Percentiles rank a stretch among this genome's conserved stretches.
phyloP scores from a whole-genome alignment of 2,329 filamentous ascomycete genomes.

The Epichloe brachyelytri region DNA sequence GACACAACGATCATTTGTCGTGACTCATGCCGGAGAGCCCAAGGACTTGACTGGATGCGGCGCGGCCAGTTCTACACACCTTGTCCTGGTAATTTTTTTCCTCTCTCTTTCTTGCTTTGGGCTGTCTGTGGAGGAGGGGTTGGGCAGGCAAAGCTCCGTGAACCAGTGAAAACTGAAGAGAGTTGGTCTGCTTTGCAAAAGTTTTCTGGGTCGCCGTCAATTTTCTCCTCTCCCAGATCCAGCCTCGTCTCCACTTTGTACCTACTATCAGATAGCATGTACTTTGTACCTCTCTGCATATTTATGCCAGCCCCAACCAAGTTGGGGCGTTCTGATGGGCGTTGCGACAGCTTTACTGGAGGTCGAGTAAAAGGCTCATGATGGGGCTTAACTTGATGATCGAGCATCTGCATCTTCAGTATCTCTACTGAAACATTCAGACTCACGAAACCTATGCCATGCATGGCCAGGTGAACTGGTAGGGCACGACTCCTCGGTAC shows the following conservation, averaged over 20 bases:
- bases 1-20: neutral
- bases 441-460: too few species aligned
- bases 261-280: constrained; percentile 18
- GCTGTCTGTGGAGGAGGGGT: constrained; percentile 13
- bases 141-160: constrained; percentile 13
- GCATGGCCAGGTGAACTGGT: neutral
- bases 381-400: neutral
- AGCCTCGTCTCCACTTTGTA: constrained; percentile 8
- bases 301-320: neutral
- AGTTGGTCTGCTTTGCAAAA: constrained; percentile 6
- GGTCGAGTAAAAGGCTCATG: neutral
- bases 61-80: neutral
- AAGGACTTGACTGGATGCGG: neutral
- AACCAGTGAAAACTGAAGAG: neutral
- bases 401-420: neutral
- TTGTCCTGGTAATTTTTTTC: neutral
- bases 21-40: neutral
- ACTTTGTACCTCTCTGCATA: constrained; percentile 15
- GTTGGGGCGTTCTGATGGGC: neutral
- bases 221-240: constrained; percentile 4
- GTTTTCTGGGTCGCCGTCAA: constrained; percentile 12
- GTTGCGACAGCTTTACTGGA: too few species aligned
- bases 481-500: neutral
- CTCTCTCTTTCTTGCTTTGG: constrained; percentile 7
- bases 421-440: neutral